phyloP scores from a whole-genome alignment of 2,329 filamentous ascomycete species.

The Ophiostoma sp. region DNA sequence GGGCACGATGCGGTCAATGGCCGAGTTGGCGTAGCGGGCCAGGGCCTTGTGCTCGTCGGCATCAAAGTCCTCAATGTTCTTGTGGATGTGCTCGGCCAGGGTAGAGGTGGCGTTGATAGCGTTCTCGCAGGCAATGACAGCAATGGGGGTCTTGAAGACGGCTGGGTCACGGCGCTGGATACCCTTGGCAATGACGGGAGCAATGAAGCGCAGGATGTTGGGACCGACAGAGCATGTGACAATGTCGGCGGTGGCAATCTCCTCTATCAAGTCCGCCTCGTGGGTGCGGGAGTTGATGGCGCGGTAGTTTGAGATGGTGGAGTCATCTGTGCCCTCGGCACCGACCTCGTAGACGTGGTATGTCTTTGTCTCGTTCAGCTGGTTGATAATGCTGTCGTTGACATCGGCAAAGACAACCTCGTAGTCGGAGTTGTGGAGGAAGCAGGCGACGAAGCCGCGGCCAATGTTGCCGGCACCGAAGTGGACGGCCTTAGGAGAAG shows the following conservation, averaged over 20 bases:
- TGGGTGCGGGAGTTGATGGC: constrained; percentile 92
- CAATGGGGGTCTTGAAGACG: constrained; percentile 59
- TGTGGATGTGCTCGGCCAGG: constrained; percentile 74
- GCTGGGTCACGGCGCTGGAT: constrained; percentile 66
- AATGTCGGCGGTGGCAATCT: constrained; percentile 80
- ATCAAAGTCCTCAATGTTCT: constrained; percentile 64
- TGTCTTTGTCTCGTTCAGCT: constrained; percentile 66
- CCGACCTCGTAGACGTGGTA: constrained; percentile 95
- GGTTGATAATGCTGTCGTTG: constrained; percentile 73
- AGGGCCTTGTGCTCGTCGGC: constrained; percentile 64
- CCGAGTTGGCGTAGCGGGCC: constrained; percentile 91
- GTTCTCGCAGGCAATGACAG: constrained; percentile 97
- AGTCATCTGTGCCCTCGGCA: constrained; percentile 70
- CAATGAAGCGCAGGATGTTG: constrained; percentile 93
- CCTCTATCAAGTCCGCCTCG: constrained; percentile 72
- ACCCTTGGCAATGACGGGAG: constrained; percentile 89
- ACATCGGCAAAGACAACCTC: constrained; percentile 97
- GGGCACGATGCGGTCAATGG: constrained; percentile 96
- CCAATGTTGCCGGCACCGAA: constrained; percentile 84
- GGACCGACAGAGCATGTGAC: constrained; percentile 97
- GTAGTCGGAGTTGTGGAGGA: constrained; percentile 90
- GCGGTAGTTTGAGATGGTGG: constrained; percentile 88
- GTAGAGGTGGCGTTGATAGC: constrained; percentile 91
- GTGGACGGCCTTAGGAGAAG: constrained; percentile 65
- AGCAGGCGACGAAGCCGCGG: constrained; percentile 82